Evolutionary conservation across 257 asterid species (phyloP), one percentile per base, ranked within the genome.

Genomic region (Solanum virginianum): DNA sequence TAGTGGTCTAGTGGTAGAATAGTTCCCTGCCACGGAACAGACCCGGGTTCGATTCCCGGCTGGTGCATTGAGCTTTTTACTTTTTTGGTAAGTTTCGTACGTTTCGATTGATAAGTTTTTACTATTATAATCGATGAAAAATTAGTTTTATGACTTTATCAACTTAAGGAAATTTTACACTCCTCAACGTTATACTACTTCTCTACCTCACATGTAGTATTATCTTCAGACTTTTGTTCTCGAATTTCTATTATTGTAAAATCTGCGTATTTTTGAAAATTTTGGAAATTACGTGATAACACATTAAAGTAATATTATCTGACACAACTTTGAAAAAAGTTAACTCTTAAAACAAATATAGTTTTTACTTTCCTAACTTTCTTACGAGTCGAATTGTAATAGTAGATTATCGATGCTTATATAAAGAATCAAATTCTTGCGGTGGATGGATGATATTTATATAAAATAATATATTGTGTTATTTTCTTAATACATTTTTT

Each of bases 1-100:
- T 91, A 92, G 94, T 92, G 95, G 94, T 94, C 97, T 92, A 92
- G 95, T 94, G 95, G 95, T 94, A 93, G 95, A 93, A 92, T 93
- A 94, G 92, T 92, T 90, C 93, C 93, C 97, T 93, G 94, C 94
- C 94, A 94, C 94, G 92, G 95, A 93, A 92, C 93, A 93, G 94
- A 93, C 94, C 93, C 90, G 93, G 94, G 97, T 93, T 93, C 93
- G 92, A 92, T 90, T 92, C 95, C 7, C 24, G 24, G 29, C 32
- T 62, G 32, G 39, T 62, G 39, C 69, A 22, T 8, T 0, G 5
- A 20, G 0, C 3, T 57, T 20, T n/a, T 57, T 10, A 6, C 9
- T 6, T 56, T 56, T 13, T 56, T 56, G 17, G 18, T 17, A 17
- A 56, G 36, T 32, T 32, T 32, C 36, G 36, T 32, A 32, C 36